A percentile compares a stretch with the other conserved stretches of the same genome.
phyloP scores from a whole-genome alignment of 345 rosid genomes.

The Hypericum androsaemum region DNA sequence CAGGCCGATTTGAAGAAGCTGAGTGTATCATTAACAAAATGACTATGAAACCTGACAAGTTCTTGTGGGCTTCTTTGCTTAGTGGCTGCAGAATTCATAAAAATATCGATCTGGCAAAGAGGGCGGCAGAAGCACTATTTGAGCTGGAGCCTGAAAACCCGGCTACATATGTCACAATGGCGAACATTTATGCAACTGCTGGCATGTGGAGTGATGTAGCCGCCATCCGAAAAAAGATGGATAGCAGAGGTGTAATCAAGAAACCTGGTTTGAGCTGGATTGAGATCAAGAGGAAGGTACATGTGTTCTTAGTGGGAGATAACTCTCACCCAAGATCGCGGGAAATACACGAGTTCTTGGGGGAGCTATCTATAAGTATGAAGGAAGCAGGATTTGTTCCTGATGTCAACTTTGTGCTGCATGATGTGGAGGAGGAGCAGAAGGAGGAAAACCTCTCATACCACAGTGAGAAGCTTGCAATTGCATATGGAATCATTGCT shows the following conservation, averaged over 20 bases:
- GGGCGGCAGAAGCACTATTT: constrained; percentile 65
- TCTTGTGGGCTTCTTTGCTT: constrained; percentile 81
- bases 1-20: constrained; percentile 53
- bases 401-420: constrained; percentile 58
- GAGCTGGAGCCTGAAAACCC: constrained; percentile 80
- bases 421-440: constrained; percentile 88
- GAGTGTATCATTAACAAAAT: constrained; percentile 45
- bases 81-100: constrained; percentile 83
- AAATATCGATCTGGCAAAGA: constrained; percentile 57
- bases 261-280: constrained; percentile 80
- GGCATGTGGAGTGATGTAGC: constrained; percentile 69
- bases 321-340: constrained; percentile 51
- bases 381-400: constrained; percentile 84
- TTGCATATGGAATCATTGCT: constrained; percentile 71
- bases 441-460: constrained; percentile 71
- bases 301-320: constrained; percentile 65
- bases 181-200: constrained; percentile 70
- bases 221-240: constrained; percentile 53
- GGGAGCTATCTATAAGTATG: constrained; percentile 45
- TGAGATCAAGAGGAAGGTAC: constrained; percentile 53
- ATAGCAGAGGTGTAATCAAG: constrained; percentile 48
- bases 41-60: constrained; percentile 73
- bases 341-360: constrained; percentile 50
- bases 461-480: constrained; percentile 90
- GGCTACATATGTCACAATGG: constrained; percentile 81